Base-by-base conservation (phyloP, 345 rosid genomes). In the Acer yangbiense region DNA sequence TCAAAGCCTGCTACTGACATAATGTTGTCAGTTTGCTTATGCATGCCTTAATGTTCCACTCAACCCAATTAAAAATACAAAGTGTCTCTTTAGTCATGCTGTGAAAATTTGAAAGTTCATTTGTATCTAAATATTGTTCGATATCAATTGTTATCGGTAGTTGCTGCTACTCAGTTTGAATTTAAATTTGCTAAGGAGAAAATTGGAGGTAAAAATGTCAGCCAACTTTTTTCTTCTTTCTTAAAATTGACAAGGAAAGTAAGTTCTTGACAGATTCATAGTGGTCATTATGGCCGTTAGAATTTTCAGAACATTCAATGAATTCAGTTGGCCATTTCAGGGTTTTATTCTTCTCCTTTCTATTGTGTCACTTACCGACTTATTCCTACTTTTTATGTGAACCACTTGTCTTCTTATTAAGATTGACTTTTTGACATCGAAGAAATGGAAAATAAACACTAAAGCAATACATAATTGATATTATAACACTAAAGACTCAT, bases 121-220 rank as follows among this genome's bases (percentile, higher is more conserved):
- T 70, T 25, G 23, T 52, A 8, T 54, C 62, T 52, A 27, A 52
- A 3, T 43, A 6, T 14, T 9, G 7, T 29, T 58, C 25, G 25
- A 25, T 25, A 0, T 25, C 12, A 58, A 41, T 71, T 23, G 20
- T 57, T 32, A 17, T 21, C 17, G 46, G 71, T 69, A 21, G 35
- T 69, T 46, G 71, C 32, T 68, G 55, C 61, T 44, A 46, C 72
- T 69, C 35, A 46, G 54, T 67, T 35, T 35, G 39, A 35, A 35
- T 41, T 68, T 68, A 43, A 68, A 23, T 63, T 63, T 25, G 6
- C 18, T 3, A 10, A 4, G 54, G n/a, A 21, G 29, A 68, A 44
- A 44, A 46, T 14, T 7, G 17, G n/a, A 46, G 32, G 20, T n/a
- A 68, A 20, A 32, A 35, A 35, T 35, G 39, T 35, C 6, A 35